Conservation (phyloP, 2,329 filamentous ascomycete species). For the Dactylellina drechsleri region DNA sequence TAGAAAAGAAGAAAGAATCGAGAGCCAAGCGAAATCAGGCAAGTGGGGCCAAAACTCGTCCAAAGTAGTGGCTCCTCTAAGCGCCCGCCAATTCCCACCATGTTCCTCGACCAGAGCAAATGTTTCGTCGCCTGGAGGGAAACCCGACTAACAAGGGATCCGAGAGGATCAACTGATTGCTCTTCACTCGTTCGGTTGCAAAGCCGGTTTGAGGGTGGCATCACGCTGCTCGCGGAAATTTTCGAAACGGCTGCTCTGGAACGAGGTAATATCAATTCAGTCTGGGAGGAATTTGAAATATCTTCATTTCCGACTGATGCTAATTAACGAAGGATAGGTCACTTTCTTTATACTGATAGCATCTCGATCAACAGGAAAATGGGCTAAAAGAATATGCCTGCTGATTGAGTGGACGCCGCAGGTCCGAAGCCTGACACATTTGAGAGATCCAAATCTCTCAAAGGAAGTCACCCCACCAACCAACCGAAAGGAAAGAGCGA, state of each 20-base stretch:
- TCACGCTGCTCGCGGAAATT: constrained; percentile 37
- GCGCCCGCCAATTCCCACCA: constrained; percentile 51
- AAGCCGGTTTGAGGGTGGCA: constrained; percentile 1
- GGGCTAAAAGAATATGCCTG: constrained; percentile 29
- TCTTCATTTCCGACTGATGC: background rate
- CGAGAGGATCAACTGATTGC: constrained; percentile 51
- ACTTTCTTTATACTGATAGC: background rate
- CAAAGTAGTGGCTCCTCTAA: constrained; percentile 35
- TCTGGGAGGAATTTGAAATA: constrained; percentile 23
- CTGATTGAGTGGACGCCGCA: no score
- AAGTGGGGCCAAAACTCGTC: constrained; percentile 43
- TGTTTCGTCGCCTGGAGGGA: constrained; percentile 38
- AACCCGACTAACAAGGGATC: background rate
- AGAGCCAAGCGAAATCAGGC: constrained; percentile 34
- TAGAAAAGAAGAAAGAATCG: background rate
- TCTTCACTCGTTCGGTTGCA: constrained; percentile 22
- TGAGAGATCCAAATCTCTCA: constrained; percentile 1
- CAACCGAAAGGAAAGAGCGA: no score
- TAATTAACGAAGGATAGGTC: background rate
- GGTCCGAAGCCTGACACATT: no score
- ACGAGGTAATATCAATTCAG: background rate
- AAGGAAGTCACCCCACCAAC: no score
- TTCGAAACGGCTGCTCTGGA: constrained; percentile 50
- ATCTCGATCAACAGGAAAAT: constrained; percentile 24
- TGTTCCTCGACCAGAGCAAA: constrained; percentile 8